Evolutionary conservation across 2,329 filamentous ascomycete species (phyloP).

Genomic region (Diaporthe humulicola): DNA sequence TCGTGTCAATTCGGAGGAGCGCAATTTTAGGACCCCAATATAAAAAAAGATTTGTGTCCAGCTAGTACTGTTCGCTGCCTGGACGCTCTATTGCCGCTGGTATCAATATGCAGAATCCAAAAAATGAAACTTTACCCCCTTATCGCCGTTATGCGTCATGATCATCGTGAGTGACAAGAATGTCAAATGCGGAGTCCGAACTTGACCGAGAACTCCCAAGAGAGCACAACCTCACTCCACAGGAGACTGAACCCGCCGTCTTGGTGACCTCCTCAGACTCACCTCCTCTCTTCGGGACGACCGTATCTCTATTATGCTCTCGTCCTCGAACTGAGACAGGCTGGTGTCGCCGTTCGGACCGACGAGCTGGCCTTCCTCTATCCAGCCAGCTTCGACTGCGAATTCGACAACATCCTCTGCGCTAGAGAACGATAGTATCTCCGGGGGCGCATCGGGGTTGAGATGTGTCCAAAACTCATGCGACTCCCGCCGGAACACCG

Average conservation of each 20-base stretch:
- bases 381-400: constrained; percentile 70
- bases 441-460: constrained; percentile 62
- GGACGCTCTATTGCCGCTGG: constrained; percentile 14
- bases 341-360: constrained; percentile 18
- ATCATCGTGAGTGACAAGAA: neutral
- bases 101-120: constrained; percentile 7
- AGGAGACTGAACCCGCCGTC: constrained; percentile 32
- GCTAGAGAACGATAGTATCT: constrained; percentile 64
- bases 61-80: constrained; percentile 9
- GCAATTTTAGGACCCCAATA: neutral
- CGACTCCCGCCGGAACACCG: constrained; percentile 61
- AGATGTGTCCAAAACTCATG: constrained; percentile 68
- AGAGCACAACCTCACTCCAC: neutral
- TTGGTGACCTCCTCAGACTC: constrained; percentile 41
- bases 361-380: constrained; percentile 65
- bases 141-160: constrained; percentile 7
- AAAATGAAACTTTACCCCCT: neutral
- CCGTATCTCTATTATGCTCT: constrained; percentile 40
- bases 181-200: neutral
- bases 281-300: constrained; percentile 27
- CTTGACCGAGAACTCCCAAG: neutral
- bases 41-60: neutral
- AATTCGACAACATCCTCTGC: constrained; percentile 70
- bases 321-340: constrained; percentile 41
- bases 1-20: neutral